phyloP scores from a whole-genome alignment of 2,329 filamentous ascomycete genomes.

The Acrodontium crateriforme region DNA sequence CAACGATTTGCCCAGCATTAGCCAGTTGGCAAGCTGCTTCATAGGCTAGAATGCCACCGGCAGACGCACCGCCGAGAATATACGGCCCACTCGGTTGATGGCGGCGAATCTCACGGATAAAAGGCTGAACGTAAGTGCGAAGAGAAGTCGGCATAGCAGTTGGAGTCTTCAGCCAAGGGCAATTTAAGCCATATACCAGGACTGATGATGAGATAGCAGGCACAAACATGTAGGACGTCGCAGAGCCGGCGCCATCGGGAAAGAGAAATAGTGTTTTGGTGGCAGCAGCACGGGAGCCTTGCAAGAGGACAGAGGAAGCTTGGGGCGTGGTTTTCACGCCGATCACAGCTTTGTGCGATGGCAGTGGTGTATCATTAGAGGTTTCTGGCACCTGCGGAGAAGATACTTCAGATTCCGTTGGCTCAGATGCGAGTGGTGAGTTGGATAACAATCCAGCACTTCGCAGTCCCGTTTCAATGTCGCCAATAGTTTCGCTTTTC shows the following conservation, averaged over 20 bases:
- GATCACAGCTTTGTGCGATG: no score
- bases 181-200: slow-evolving; percentile 34
- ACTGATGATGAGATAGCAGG: slow-evolving; percentile 23
- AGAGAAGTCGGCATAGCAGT: neutral
- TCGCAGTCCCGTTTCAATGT: no score
- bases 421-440: no score
- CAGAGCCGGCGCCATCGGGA: slow-evolving; percentile 34
- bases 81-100: slow-evolving; percentile 42
- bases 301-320: slow-evolving; percentile 5
- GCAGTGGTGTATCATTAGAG: no score
- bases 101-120: slow-evolving; percentile 27
- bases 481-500: neutral
- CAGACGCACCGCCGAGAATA: slow-evolving; percentile 59
- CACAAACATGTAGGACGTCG: slow-evolving; percentile 31
- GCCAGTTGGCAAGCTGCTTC: slow-evolving; percentile 14
- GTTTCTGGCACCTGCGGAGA: no score
- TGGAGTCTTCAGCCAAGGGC: slow-evolving; percentile 24
- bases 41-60: slow-evolving; percentile 55
- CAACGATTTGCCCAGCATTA: slow-evolving; percentile 12
- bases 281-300: slow-evolving; percentile 4
- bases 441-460: no score
- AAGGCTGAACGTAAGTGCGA: neutral
- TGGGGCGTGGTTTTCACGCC: no score
- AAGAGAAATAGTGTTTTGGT: slow-evolving; percentile 20
- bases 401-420: no score